phyloP scores from a whole-genome alignment of 495 filamentous ascomycete genomes.

The Copromyces sp. region DNA sequence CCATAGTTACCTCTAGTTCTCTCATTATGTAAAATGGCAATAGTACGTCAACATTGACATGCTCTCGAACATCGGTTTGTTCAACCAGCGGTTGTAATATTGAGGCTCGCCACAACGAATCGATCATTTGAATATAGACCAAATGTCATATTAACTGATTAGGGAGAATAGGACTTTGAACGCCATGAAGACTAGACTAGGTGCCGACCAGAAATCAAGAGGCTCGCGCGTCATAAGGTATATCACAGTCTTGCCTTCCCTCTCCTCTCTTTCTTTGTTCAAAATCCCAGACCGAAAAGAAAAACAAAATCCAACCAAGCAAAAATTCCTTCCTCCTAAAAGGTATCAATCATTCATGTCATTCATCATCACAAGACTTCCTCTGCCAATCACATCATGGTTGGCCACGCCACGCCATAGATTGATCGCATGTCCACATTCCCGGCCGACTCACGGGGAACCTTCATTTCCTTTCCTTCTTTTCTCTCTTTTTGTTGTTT shows the following conservation, averaged over 20 bases:
- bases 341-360: background rate
- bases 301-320: background rate
- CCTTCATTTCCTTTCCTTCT: background rate
- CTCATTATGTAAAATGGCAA: background rate
- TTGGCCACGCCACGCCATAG: background rate
- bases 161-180: background rate
- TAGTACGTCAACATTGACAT: background rate
- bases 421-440: background rate
- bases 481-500: background rate
- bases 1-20: background rate
- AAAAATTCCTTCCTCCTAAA: background rate
- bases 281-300: background rate
- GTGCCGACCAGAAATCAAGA: background rate
- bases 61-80: background rate
- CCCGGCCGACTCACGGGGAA: background rate
- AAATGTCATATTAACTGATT: background rate
- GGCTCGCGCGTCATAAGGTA: background rate
- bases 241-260: background rate
- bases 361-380: background rate
- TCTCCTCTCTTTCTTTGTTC: background rate
- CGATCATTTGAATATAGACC: no score
- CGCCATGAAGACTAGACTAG: background rate
- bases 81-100: background rate
- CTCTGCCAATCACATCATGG: background rate
- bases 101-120: background rate